Evolutionary conservation across 2,329 filamentous ascomycete genomes (phyloP).

Genomic region (Aureobasidium pullulans): DNA sequence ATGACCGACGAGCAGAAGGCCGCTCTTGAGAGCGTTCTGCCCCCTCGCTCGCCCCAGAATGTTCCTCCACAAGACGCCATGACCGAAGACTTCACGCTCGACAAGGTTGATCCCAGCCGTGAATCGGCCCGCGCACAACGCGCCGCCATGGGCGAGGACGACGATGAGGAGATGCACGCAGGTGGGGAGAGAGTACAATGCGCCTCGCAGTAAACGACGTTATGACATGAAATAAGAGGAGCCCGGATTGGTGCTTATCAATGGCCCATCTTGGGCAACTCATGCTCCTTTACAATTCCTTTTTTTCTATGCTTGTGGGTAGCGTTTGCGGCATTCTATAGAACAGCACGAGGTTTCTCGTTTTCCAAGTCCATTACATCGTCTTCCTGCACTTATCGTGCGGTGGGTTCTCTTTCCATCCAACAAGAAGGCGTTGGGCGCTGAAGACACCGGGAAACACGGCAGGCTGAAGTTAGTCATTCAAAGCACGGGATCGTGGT

Average conservation of each 20-base stretch:
- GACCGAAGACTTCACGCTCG: constrained; percentile 81
- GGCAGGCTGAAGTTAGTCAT: neutral
- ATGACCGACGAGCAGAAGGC: constrained; percentile 62
- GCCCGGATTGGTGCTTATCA: neutral
- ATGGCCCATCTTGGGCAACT: neutral
- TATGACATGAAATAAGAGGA: constrained; percentile 2
- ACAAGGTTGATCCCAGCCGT: constrained; percentile 66
- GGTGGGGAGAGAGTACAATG: constrained; percentile 78
- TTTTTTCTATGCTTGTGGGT: constrained; percentile 8
- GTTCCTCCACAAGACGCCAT: constrained; percentile 75
- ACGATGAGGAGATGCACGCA: constrained; percentile 56
- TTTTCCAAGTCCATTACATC: neutral
- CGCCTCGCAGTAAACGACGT: constrained; percentile 65
- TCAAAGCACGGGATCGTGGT: constrained; percentile 1
- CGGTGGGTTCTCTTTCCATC: neutral
- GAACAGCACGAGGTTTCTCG: constrained; percentile 12
- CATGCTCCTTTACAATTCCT: neutral
- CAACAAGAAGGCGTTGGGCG: constrained; percentile 9
- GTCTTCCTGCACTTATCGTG: neutral
- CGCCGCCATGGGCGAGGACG: constrained; percentile 54
- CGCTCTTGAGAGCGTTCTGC: constrained; percentile 77
- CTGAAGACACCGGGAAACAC: neutral
- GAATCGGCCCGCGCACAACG: constrained; percentile 53
- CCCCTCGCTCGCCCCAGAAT: constrained; percentile 57
- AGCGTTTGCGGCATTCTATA: constrained; percentile 14